A percentile compares a stretch with the other conserved stretches of the same genome.
phyloP scores from a whole-genome alignment of 495 filamentous ascomycete species.

The Xylaria telfairii region DNA sequence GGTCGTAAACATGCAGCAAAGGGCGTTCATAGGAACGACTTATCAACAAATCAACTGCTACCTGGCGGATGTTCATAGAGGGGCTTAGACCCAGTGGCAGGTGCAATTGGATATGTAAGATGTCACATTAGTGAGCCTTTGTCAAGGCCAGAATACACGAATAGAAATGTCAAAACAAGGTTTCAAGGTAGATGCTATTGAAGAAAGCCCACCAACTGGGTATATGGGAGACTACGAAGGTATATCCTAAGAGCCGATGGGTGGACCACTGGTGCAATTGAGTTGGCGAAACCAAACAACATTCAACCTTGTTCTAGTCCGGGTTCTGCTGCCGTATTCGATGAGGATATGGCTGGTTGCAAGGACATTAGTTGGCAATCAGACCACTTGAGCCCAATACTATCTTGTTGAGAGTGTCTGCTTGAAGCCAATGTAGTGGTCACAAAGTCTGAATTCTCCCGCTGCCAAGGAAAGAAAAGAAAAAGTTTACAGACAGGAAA shows the following conservation, averaged over 20 bases:
- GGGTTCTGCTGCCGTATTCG: neutral
- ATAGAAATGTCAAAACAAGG: constrained; percentile 1
- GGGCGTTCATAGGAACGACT: neutral
- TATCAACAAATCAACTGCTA: neutral
- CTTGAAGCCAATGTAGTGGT: constrained; percentile 14
- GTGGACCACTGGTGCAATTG: neutral
- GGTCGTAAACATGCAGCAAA: neutral
- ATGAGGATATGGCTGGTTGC: neutral
- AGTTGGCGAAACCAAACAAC: constrained; percentile 2
- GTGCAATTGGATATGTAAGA: neutral
- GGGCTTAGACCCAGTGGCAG: neutral
- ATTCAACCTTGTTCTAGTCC: constrained; percentile 9
- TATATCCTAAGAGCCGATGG: neutral
- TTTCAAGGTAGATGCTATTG: neutral
- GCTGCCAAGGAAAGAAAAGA: constrained; percentile 22
- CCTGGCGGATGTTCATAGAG: neutral
- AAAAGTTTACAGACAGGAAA: neutral
- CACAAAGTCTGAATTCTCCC: neutral
- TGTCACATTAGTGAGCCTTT: constrained; percentile 10
- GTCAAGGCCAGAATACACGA: neutral
- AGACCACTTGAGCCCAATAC: constrained; percentile 5
- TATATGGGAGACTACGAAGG: constrained; percentile 12
- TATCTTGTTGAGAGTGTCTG: constrained; percentile 8
- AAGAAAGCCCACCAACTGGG: neutral
- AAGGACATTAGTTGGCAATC: constrained; percentile 20